Conservation (phyloP, 2,329 filamentous ascomycete genomes). For the Fusarium pininemorale region DNA sequence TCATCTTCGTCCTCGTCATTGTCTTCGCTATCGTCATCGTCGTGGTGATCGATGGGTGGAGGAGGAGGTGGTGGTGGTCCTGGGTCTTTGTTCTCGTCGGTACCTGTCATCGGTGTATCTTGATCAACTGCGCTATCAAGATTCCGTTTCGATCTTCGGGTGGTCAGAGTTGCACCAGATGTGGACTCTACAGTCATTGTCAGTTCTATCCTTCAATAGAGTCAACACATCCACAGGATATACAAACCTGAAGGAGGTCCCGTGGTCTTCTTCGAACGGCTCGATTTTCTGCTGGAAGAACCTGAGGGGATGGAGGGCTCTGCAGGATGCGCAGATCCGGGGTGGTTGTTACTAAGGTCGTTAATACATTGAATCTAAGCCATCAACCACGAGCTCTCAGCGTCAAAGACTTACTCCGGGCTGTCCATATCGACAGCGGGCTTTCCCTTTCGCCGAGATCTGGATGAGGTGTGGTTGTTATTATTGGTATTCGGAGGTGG, state of each 20-base stretch:
- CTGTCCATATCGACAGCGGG: constrained; percentile 74
- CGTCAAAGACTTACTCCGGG: constrained; percentile 64
- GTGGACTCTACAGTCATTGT: constrained; percentile 45
- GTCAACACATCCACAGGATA: background rate
- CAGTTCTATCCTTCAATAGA: constrained; percentile 11
- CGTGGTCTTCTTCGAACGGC: constrained; percentile 72
- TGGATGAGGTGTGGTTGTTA: constrained; percentile 46
- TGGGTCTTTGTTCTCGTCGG: constrained; percentile 62
- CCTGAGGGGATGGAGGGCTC: constrained; percentile 66
- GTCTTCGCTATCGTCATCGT: constrained; percentile 51
- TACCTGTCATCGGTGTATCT: constrained; percentile 77
- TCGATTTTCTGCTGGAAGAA: constrained; percentile 76
- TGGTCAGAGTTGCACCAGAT: constrained; percentile 50
- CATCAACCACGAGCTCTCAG: background rate
- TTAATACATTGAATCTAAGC: constrained; percentile 11
- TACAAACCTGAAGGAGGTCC: constrained; percentile 56
- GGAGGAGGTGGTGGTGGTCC: constrained; percentile 56
- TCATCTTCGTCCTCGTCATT: constrained; percentile 47
- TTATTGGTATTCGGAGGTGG: constrained; percentile 44
- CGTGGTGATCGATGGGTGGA: constrained; percentile 46
- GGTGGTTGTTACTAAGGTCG: constrained; percentile 33
- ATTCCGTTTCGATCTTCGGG: constrained; percentile 64
- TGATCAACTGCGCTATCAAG: constrained; percentile 62
- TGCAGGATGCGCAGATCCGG: constrained; percentile 69
- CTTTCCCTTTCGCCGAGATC: constrained; percentile 69